Conservation (phyloP, 2,329 filamentous ascomycete genomes). For the Cyphellophora attinorum region DNA sequence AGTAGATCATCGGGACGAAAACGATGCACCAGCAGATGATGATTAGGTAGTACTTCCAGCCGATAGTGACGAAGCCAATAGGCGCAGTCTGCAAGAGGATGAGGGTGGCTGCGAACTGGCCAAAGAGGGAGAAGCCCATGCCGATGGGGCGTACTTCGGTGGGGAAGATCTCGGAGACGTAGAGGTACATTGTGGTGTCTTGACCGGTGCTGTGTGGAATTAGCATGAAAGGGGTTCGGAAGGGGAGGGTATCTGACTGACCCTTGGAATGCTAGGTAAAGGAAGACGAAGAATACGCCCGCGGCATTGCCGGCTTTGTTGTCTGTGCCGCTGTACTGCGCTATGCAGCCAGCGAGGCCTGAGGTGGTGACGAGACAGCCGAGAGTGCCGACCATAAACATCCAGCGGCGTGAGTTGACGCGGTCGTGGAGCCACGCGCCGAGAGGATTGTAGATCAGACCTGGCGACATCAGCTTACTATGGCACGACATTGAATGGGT, state of each 20-base stretch:
- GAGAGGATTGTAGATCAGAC: slow-evolving; percentile 29
- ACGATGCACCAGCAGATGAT: slow-evolving; percentile 31
- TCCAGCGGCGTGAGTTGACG: slow-evolving; percentile 30
- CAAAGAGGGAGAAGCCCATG: slow-evolving; percentile 43
- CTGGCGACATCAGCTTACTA: not conserved
- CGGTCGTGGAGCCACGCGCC: slow-evolving; percentile 30
- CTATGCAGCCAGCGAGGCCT: slow-evolving; percentile 26
- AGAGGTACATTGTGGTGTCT: slow-evolving; percentile 40
- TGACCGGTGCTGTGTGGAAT: slow-evolving; percentile 35
- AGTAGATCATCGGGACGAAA: slow-evolving; percentile 26
- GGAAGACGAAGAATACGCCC: slow-evolving; percentile 31
- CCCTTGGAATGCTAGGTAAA: slow-evolving; percentile 41
- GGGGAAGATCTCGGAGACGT: slow-evolving; percentile 37
- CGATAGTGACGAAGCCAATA: slow-evolving; percentile 33
- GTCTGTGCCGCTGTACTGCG: slow-evolving; percentile 23
- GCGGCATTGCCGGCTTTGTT: slow-evolving; percentile 25
- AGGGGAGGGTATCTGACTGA: too few species aligned
- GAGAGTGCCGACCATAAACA: slow-evolving; percentile 32
- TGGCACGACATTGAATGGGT: not conserved
- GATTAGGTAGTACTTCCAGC: slow-evolving; percentile 36
- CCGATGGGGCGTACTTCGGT: slow-evolving; percentile 42
- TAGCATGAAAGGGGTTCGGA: too few species aligned
- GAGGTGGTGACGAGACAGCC: slow-evolving; percentile 30
- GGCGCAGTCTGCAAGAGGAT: slow-evolving; percentile 39
- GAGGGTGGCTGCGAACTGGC: slow-evolving; percentile 39